These are phyloP conservation scores for Hypoxylon sp. DNA, from an alignment of 2,329 filamentous ascomycete species.

Conservation along the genomic window DNA sequence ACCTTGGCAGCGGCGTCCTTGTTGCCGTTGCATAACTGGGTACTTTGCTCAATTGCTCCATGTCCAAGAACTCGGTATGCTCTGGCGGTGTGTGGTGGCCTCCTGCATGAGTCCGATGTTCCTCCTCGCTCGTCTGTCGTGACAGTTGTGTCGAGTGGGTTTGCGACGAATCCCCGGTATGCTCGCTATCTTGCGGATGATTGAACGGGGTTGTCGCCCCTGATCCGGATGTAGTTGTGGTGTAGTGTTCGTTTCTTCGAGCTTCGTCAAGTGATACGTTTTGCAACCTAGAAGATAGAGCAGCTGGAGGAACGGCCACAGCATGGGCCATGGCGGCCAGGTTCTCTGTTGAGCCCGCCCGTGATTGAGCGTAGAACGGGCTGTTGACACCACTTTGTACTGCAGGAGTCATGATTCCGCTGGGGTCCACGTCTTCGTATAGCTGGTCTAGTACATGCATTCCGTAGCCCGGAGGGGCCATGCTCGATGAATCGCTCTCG, in stretches of 20 bases:
- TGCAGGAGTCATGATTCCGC: slow-evolving; percentile 78
- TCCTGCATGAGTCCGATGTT: slow-evolving; percentile 59
- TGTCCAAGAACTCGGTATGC: slow-evolving; percentile 70
- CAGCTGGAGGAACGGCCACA: slow-evolving; percentile 64
- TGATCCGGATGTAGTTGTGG: slow-evolving; percentile 61
- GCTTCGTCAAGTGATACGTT: slow-evolving; percentile 72
- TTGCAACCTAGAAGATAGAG: slow-evolving; percentile 77
- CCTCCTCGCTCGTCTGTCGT: slow-evolving; percentile 68
- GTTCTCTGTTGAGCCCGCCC: slow-evolving; percentile 86
- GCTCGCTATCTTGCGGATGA: slow-evolving; percentile 55
- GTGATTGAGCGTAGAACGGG: slow-evolving; percentile 80
- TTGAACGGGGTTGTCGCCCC: slow-evolving; percentile 62
- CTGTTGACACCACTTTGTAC: slow-evolving; percentile 82
- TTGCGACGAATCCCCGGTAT: slow-evolving; percentile 58
- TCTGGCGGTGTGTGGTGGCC: slow-evolving; percentile 64
- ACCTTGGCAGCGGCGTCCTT: slow-evolving; percentile 70
- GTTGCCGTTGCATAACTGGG: slow-evolving; percentile 84
- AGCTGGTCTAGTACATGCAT: slow-evolving; percentile 91
- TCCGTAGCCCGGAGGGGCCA: slow-evolving; percentile 93
- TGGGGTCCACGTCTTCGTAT: slow-evolving; percentile 87
- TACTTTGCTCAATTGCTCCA: slow-evolving; percentile 78
- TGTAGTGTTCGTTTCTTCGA: slow-evolving; percentile 63
- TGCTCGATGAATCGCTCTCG: slow-evolving; percentile 70
- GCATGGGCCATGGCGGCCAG: slow-evolving; percentile 72
- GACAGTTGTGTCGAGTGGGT: slow-evolving; percentile 65